Evolutionary conservation across 345 rosid species (phyloP), one percentile per base, ranked within the genome.

Genomic region (Pugionium cornutum): DNA sequence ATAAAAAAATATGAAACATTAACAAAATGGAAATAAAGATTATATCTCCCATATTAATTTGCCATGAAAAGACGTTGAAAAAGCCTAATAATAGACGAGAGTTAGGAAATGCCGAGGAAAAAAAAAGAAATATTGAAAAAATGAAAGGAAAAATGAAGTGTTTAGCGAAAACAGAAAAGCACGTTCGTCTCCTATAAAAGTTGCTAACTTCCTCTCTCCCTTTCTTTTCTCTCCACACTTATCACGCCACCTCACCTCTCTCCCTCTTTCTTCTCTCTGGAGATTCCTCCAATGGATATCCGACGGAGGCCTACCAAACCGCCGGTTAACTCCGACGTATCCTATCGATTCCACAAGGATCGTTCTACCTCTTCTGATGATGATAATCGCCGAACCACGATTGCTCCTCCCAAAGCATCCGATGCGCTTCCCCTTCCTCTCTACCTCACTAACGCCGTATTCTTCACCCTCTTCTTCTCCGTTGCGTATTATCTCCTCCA

Each of bases 381-480:
- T 5, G 39, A 55, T 53, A 58, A n/a, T 2, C 59, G 1, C 7
- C 67, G 70, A 0, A 3, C 73, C 4, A 18, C 72, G 1, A 51
- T 79, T 0, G 48, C 84, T 8, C 10, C 77, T 8, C 86, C 77
- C 0, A 84, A 83, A 49, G 96, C 96, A 0, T 86, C 92, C 7
- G 97, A 88, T 49, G 96, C 97, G 1, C 89, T 91, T 27, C 96
- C 91, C 4, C 82, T 88, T 7, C 96, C 97, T 1, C 79, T 88
- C 4, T 85, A 86, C 73, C 79, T 91, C 9, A 84, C 94, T 10
- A 88, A 88, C 79, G 80, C 84, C 68, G 70, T 91, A 56, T 88
- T 91, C 88, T 85, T 91, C 86, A 83, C 86, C 2, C 88, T 91
- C 59, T 91, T 91, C 82, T 91, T 91, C 83, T 84, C 96, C 69